Conservation (phyloP, 805 yeast species). For the Candida tammaniensis region DNA sequence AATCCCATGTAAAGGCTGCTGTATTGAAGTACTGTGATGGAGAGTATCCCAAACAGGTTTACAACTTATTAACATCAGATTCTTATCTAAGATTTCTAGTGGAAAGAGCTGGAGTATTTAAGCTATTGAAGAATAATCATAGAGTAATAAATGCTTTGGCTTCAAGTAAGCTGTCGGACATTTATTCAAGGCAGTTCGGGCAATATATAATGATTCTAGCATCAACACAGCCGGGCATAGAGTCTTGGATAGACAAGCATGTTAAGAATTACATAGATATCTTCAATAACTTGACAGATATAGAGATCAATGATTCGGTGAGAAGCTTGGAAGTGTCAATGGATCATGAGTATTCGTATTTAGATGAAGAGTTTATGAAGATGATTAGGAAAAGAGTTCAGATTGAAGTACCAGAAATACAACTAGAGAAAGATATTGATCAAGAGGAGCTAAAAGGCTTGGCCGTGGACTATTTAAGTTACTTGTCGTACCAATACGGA, state of each 20-base stretch:
- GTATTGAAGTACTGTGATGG: no score
- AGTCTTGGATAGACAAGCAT: conserved; percentile 12
- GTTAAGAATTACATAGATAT: conserved; percentile 9
- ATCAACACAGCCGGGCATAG: conserved; percentile 3
- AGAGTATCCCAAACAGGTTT: conserved; percentile 1
- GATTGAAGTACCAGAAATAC: no score
- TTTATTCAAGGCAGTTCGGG: conserved; percentile 11
- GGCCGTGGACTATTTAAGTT: background rate
- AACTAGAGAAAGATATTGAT: background rate
- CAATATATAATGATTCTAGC: conserved; percentile 17
- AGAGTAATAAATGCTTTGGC: no score
- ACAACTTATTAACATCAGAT: conserved; percentile 9
- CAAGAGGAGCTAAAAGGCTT: background rate
- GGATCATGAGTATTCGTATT: background rate
- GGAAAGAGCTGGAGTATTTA: conserved; percentile 13
- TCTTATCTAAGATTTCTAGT: conserved; percentile 11
- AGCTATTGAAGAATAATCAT: conserved; percentile 6
- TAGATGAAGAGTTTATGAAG: background rate
- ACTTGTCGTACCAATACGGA: background rate
- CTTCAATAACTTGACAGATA: conserved; percentile 12
- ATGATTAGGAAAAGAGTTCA: no score
- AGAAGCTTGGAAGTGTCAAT: background rate
- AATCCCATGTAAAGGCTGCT: no score
- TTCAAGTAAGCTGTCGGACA: no score
- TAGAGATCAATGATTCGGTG: conserved; percentile 8